Conservation (phyloP, 2,329 filamentous ascomycete genomes). For the Sarocladiaceae sp. region DNA sequence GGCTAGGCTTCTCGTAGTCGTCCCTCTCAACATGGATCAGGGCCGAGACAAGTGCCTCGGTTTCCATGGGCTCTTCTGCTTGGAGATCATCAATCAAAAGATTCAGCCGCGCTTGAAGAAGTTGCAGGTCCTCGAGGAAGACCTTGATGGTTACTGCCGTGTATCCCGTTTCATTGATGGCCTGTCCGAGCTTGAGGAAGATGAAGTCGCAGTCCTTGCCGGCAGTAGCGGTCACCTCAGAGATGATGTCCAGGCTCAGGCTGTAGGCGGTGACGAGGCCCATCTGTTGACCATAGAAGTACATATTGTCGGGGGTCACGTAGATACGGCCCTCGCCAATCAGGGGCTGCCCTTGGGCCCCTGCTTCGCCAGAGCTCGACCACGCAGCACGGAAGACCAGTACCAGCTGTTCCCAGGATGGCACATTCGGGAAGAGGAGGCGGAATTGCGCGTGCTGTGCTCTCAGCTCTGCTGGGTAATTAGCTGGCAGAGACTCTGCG, state of each 20-base stretch:
- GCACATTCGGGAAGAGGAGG: conserved; percentile 78
- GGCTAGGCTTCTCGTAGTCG: conserved; percentile 51
- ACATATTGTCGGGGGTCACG: conserved; percentile 79
- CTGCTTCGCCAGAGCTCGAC: conserved; percentile 45
- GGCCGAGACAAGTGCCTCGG: conserved; percentile 64
- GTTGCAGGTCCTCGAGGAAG: conserved; percentile 78
- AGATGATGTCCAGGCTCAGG: conserved; percentile 68
- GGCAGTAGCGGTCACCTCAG: conserved; percentile 82
- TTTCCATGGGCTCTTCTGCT: conserved; percentile 59
- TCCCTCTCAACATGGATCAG: conserved; percentile 70
- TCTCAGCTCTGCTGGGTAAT: conserved; percentile 76
- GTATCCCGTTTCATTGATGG: conserved; percentile 55
- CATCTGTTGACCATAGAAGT: conserved; percentile 94
- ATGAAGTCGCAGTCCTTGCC: conserved; percentile 91
- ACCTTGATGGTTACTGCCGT: conserved; percentile 82
- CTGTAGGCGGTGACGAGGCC: conserved; percentile 81
- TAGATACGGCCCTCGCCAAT: conserved; percentile 69
- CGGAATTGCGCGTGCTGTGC: conserved; percentile 91
- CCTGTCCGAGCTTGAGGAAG: conserved; percentile 68
- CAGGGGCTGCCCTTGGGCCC: conserved; percentile 40
- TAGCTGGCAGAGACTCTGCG: conserved; percentile 57
- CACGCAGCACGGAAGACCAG: conserved; percentile 91
- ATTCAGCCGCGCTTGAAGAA: conserved; percentile 79
- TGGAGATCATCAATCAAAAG: conserved; percentile 76
- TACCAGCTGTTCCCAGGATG: conserved; percentile 72